A percentile compares a stretch with the other conserved stretches of the same genome.
These are phyloP conservation scores for Metschnikowia continentalis DNA, from an alignment of 805 yeast genomes.

Conservation along the genomic window DNA sequence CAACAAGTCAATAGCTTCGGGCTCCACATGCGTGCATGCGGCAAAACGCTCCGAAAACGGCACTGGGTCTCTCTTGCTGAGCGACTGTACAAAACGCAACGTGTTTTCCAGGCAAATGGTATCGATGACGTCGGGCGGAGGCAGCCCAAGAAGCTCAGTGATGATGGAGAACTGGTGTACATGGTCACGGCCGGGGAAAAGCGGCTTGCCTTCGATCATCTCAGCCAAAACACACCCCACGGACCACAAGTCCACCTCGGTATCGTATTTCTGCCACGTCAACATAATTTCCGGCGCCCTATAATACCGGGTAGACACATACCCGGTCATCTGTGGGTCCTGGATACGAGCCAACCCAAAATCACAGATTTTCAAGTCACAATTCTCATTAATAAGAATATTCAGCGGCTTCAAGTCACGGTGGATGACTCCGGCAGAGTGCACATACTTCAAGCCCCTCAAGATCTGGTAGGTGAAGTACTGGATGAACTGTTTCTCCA, in stretches of 20 bases:
- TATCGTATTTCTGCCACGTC: constrained; percentile 96
- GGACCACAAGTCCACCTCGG: constrained; percentile 96
- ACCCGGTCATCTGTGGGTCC: constrained; percentile 99
- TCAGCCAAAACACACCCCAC: constrained; percentile 97
- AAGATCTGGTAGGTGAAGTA: constrained; percentile 93
- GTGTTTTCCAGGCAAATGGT: constrained; percentile 96
- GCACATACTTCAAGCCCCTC: constrained; percentile 85
- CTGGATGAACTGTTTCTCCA: constrained; percentile 94
- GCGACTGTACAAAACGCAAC: constrained; percentile 84
- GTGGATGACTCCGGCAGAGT: constrained; percentile 88
- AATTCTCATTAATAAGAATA: constrained; percentile 81
- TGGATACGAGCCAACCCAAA: constrained; percentile 95
- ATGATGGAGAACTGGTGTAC: constrained; percentile 97
- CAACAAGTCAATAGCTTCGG: constrained; percentile 72
- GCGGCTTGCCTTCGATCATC: constrained; percentile 95
- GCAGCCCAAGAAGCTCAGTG: constrained; percentile 93
- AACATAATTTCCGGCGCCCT: constrained; percentile 98
- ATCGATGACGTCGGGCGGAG: constrained; percentile 92
- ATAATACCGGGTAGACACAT: constrained; percentile 91
- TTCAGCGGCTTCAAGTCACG: constrained; percentile 85
- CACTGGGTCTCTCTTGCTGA: constrained; percentile 90
- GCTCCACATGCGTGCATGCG: constrained; percentile 42
- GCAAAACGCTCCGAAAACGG: constrained; percentile 81
- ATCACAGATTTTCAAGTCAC: constrained; percentile 88
- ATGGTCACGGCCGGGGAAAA: constrained; percentile 97